Evolutionary conservation across 768 basidiomycete species (phyloP).

Genomic region (Amyloporia xantha): DNA sequence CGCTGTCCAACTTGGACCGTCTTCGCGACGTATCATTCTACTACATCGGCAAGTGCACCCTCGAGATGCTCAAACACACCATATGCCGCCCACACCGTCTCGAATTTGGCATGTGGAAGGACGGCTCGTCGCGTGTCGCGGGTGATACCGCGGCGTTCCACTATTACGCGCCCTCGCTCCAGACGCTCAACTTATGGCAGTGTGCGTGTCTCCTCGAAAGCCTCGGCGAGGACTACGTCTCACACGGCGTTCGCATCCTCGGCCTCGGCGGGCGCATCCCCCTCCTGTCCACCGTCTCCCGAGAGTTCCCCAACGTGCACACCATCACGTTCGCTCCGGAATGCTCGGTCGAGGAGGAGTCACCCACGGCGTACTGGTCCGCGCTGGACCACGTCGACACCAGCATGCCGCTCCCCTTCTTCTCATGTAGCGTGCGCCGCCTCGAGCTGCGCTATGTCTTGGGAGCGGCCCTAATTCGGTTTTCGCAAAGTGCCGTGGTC

Average conservation of each 20-base stretch:
- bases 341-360: constrained; percentile 15
- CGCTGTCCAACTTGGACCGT: constrained; percentile 9
- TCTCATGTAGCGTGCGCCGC: constrained; percentile 12
- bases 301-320: constrained; percentile 14
- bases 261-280: constrained; percentile 16
- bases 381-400: constrained; percentile 16
- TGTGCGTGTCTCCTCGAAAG: constrained; percentile 17
- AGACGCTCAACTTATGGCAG: constrained; percentile 15
- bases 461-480: constrained; percentile 2
- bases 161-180: constrained; percentile 8
- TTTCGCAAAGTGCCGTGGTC: constrained; percentile 4
- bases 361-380: constrained; percentile 10
- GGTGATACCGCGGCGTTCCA: constrained; percentile 15
- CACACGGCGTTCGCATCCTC: constrained; percentile 14
- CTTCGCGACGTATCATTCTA: constrained; percentile 14
- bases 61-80: constrained; percentile 12
- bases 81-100: constrained; percentile 9
- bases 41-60: constrained; percentile 15
- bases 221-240: constrained; percentile 10
- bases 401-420: constrained; percentile 12
- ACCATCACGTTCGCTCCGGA: constrained; percentile 15
- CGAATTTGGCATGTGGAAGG: constrained; percentile 16
- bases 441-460: constrained; percentile 12
- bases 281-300: constrained; percentile 11
- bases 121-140: constrained; percentile 12